Conservation (phyloP, 345 rosid genomes). For the Eucalyptus erythrocorys region DNA sequence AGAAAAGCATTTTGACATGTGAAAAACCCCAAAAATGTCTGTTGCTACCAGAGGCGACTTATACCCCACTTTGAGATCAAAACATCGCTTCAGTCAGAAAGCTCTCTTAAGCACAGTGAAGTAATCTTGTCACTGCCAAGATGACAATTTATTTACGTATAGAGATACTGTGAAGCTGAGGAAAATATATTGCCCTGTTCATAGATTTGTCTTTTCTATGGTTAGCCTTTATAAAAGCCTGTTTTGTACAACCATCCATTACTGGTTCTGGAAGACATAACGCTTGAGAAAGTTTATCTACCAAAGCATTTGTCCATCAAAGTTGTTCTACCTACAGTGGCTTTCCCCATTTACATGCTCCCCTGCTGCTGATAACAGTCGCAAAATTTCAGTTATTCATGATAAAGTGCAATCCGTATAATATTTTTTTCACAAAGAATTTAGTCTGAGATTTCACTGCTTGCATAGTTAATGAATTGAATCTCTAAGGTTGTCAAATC, state of each 20-base stretch:
- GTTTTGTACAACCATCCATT: neutral
- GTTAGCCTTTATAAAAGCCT: neutral
- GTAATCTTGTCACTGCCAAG: too few species aligned
- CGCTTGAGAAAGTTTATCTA: neutral
- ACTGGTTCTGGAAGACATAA: accelerated
- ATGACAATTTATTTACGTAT: neutral
- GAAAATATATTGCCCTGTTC: neutral
- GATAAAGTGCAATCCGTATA: neutral
- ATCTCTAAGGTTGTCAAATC: neutral
- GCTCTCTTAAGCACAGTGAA: neutral
- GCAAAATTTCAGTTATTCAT: neutral
- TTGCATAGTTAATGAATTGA: accelerated
- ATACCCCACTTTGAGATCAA: too few species aligned
- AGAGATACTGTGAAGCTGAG: neutral
- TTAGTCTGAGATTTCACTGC: neutral
- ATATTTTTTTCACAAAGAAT: accelerated
- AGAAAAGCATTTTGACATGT: neutral
- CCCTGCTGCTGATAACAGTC: accelerated
- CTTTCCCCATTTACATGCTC: neutral
- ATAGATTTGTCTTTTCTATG: neutral
- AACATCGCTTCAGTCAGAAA: neutral
- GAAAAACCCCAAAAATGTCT: too few species aligned
- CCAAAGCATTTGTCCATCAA: neutral
- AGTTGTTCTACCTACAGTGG: neutral
- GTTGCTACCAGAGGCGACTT: too few species aligned